These are phyloP conservation scores for Candida ortonii DNA, from an alignment of 805 yeast species.

Conservation along the genomic window DNA sequence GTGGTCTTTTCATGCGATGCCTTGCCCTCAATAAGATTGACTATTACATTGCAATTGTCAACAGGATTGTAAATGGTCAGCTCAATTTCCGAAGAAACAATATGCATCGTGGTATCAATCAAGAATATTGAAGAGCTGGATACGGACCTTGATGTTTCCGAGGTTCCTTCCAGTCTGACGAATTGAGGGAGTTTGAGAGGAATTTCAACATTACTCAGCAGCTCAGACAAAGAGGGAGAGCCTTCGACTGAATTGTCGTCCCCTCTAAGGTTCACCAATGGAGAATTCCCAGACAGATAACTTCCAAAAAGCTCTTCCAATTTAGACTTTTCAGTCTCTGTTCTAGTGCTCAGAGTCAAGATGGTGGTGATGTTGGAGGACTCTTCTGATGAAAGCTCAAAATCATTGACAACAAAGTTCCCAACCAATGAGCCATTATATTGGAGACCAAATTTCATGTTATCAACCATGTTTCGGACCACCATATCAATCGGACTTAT, in stretches of 20 bases:
- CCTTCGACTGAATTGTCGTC: constrained; percentile 24
- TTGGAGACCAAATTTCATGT: constrained; percentile 16
- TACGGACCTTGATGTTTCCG: constrained; percentile 25
- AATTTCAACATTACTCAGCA: constrained; percentile 24
- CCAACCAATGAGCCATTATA: constrained; percentile 38
- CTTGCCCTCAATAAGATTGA: constrained; percentile 42
- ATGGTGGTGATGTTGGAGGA: constrained; percentile 22
- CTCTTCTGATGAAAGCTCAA: constrained; percentile 21
- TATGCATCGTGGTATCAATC: constrained; percentile 49
- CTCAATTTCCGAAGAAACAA: constrained; percentile 53
- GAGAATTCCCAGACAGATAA: constrained; percentile 38
- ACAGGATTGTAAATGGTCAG: constrained; percentile 55
- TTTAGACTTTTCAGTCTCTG: constrained; percentile 19
- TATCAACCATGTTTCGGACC: constrained; percentile 27
- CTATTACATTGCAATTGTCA: constrained; percentile 41
- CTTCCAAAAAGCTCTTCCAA: constrained; percentile 38
- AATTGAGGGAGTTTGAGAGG: constrained; percentile 31
- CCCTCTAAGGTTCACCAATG: constrained; percentile 32
- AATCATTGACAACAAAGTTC: constrained; percentile 22
- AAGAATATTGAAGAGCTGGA: constrained; percentile 39
- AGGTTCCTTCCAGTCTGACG: constrained; percentile 4
- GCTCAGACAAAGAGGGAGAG: constrained; percentile 26
- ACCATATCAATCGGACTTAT: constrained; percentile 34
- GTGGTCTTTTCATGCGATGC: constrained; percentile 47
- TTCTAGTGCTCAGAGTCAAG: constrained; percentile 18